Evolutionary conservation across 2,329 filamentous ascomycete genomes (phyloP).

Genomic region (Botrytis fabae): DNA sequence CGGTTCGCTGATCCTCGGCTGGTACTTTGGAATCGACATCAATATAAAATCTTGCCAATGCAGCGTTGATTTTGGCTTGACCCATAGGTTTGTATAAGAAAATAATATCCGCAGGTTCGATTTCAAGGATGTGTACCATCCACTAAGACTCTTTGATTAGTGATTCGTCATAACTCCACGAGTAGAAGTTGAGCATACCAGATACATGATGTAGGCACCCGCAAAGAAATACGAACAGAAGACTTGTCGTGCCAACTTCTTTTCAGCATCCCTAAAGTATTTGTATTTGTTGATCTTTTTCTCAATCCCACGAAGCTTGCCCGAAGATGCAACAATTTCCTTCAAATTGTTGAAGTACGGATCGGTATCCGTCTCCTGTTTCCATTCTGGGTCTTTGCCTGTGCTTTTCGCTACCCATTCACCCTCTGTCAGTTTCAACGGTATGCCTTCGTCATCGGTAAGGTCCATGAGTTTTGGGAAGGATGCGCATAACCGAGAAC

Average conservation of each 20-base stretch:
- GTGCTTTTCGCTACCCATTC: conserved; percentile 6
- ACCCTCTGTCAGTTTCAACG: conserved; percentile 1
- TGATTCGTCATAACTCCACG: neutral
- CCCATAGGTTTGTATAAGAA: neutral
- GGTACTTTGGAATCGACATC: neutral
- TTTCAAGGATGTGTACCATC: neutral
- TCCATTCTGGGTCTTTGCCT: neutral
- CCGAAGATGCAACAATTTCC: neutral
- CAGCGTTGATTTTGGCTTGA: neutral
- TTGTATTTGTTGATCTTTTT: conserved; percentile 7
- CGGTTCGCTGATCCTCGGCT: neutral
- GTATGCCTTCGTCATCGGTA: neutral
- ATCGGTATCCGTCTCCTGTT: neutral
- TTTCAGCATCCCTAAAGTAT: neutral
- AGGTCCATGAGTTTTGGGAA: conserved; percentile 2
- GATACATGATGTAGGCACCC: neutral
- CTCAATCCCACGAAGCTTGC: conserved; percentile 8
- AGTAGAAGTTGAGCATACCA: conserved; percentile 8
- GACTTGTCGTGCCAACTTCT: neutral
- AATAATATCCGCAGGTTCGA: neutral
- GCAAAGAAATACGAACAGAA: conserved; percentile 15
- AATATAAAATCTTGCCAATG: conserved; percentile 3
- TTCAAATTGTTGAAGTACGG: conserved; percentile 4
- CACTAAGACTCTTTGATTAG: conserved; percentile 11
- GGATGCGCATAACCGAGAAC: neutral